These are phyloP conservation scores for Paratinospora sagittata DNA, from an alignment of 164 flowering plant genomes.

Conservation along the genomic window DNA sequence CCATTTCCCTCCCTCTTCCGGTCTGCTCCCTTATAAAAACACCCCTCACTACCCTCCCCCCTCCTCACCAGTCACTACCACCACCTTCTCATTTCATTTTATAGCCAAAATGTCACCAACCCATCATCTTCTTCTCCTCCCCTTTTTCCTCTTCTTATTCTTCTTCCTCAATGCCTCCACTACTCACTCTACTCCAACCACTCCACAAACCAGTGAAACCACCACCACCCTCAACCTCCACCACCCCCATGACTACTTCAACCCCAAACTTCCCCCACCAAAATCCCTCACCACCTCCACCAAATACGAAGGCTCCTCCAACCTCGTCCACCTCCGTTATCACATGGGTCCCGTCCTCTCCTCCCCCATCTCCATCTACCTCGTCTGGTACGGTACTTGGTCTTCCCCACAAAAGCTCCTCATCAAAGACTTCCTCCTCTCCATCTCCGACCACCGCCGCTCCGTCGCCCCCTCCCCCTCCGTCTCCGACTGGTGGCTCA, in stretches of 20 bases:
- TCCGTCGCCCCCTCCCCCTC: constrained; percentile 30
- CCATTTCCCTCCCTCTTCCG: constrained; percentile 30
- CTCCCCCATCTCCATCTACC: constrained; percentile 63
- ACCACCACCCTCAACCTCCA: not conserved
- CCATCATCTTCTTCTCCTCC: constrained; percentile 10
- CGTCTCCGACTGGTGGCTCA: constrained; percentile 85
- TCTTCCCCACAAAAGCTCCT: constrained; percentile 40
- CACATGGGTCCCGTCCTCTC: constrained; percentile 97
- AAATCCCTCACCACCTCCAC: constrained; percentile 42
- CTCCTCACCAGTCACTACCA: not conserved
- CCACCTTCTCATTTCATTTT: not conserved
- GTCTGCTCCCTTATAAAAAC: not conserved
- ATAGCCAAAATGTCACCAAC: not conserved
- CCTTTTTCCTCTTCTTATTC: constrained; percentile 4
- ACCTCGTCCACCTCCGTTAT: constrained; percentile 67
- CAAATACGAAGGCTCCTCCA: constrained; percentile 80
- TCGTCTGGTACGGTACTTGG: constrained; percentile 94
- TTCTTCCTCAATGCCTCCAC: not conserved
- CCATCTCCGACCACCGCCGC: constrained; percentile 53
- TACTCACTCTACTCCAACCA: not conserved
- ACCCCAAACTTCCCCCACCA: constrained; percentile 36
- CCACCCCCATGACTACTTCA: constrained; percentile 9
- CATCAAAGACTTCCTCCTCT: constrained; percentile 74
- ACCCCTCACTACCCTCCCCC: constrained; percentile 15
- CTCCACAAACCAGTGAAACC: no score